Base-by-base conservation (phyloP, 768 basidiomycete species). In the Tricholoma saponaceum region DNA sequence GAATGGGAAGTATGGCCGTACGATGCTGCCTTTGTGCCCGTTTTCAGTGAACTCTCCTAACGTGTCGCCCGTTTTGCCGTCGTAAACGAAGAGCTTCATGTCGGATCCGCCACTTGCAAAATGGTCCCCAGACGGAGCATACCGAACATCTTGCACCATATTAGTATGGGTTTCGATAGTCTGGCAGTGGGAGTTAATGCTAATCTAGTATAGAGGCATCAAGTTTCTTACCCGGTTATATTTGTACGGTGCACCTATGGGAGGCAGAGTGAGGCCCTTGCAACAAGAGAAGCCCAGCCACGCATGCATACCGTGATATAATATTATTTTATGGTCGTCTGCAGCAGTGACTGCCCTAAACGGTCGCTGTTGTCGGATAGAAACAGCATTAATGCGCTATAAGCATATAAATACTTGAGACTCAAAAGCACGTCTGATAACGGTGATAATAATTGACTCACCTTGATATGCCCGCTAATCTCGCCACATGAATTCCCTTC, bases 51-150 rank as follows among this genome's bases (percentile, higher is more conserved):
- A 66, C 63, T 92, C 91, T 16, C 76, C 79, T 20, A 88, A 61
- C 3, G 84, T 85, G 25, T 96, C 91, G 0, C 95, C 95, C 1
- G 83, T 86, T 70, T 90, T 89, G 25, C 96, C 96, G 56, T 95
- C 92, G 68, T 95, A 96, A 12, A 98, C 65, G 75, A 97, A 90
- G 20, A 90, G 73, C 74, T 89, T 96, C 28, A 79, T 81, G 69
- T 98, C 96, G 5, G 91, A 89, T 20, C 93, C 96, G 33, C 91
- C 93, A 57, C 92, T 94, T 13, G 84, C 89, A 66, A 98, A 95
- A 43, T 85, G 75, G 41, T 88, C 83, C 1, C 96, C 96, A 8
- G 87, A 87, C 0, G 86, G 85, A 0, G 93, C 79, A 67, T 86
- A 98, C 54, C 84, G 83, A 33, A 98, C 83, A 58, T 96, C 93